Evolutionary conservation across 2,329 filamentous ascomycete species (phyloP), one percentile per base, ranked within the genome.

Genomic region (Venturia carpophila): DNA sequence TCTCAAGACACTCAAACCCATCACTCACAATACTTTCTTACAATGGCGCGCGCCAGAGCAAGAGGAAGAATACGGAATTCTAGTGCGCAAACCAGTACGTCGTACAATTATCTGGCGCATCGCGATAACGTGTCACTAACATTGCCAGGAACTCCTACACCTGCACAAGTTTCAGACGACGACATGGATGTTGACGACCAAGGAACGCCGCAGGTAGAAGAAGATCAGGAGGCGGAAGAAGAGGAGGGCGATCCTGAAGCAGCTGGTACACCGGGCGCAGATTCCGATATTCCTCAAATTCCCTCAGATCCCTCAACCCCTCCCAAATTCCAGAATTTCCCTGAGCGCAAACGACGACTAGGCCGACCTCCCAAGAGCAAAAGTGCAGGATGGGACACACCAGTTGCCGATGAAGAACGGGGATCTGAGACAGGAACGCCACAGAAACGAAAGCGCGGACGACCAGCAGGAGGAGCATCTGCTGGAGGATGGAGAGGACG

Each of bases 281-380:
- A 85, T 69, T 80, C 78, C 42, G 83, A 84, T 6, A 27, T 65
- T 21, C 60, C 34, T 39, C 45, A 66, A 24, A 56, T 66, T 17
- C 64, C 64, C 7, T 65, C 73, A 67, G 80, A 79, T 69, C 73
- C 72, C 68, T 52, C 45, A 39, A 75, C 73, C 65, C 81, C 76
- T 71, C 79, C 70, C 67, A 79, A 73, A 69, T 77, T 80, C 47
- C 86, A 86, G 34, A 84, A 77, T 71, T 66, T 88, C 58, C 82
- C 91, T 61, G 80, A 81, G 64, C 85, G 88, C 71, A 90, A 90
- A 75, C 82, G 83, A 69, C 87, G 91, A 63, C 82, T 92, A n/a
- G 92, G 92, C 24, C 85, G 92, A 15, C 91, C 91, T 2, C 90
- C 91, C 0, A 95, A 94, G 81, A 92, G 92, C 73, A 84, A 86